phyloP scores from a whole-genome alignment of 208 protist genomes.

The Phytomonas sp. region DNA sequence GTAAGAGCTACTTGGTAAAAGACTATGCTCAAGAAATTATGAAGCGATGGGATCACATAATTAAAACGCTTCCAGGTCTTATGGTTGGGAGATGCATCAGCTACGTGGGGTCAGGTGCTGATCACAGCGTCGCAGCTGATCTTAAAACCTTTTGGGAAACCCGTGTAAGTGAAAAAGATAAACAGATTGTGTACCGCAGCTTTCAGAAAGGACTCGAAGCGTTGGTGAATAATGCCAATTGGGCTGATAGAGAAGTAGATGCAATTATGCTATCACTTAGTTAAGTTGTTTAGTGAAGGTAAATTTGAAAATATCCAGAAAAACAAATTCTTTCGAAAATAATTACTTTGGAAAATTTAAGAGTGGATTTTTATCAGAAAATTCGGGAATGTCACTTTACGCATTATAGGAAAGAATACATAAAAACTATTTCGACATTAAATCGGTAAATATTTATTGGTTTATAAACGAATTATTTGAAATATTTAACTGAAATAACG shows the following conservation, averaged over 20 bases:
- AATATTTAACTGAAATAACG: too few relatives aligned
- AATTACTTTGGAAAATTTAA: not conserved
- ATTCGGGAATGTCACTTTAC: not conserved
- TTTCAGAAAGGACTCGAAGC: conserved; percentile 51
- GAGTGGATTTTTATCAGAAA: not conserved
- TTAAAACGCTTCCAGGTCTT: conserved; percentile 36
- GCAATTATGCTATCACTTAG: conserved; percentile 13
- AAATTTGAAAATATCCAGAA: not conserved
- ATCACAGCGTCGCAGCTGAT: conserved; percentile 20
- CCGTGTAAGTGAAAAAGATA: conserved; percentile 26
- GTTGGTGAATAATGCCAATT: conserved; percentile 32
- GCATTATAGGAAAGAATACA: not conserved
- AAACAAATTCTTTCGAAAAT: not conserved
- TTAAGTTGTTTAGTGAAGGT: not conserved
- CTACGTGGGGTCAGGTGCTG: conserved; percentile 30
- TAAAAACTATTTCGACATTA: not conserved
- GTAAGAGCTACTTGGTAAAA: conserved; percentile 15
- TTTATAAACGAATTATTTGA: too few relatives aligned
- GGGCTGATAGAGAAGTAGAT: conserved; percentile 26
- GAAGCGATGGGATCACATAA: conserved; percentile 27
- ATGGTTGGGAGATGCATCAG: conserved; percentile 44
- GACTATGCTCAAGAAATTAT: conserved; percentile 36
- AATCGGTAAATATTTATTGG: too few relatives aligned
- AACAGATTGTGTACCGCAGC: conserved; percentile 28
- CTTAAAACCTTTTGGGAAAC: conserved; percentile 40